Conservation (phyloP, 1,284 basidiomycete genomes). For the Trichosporon coremiiforme region DNA sequence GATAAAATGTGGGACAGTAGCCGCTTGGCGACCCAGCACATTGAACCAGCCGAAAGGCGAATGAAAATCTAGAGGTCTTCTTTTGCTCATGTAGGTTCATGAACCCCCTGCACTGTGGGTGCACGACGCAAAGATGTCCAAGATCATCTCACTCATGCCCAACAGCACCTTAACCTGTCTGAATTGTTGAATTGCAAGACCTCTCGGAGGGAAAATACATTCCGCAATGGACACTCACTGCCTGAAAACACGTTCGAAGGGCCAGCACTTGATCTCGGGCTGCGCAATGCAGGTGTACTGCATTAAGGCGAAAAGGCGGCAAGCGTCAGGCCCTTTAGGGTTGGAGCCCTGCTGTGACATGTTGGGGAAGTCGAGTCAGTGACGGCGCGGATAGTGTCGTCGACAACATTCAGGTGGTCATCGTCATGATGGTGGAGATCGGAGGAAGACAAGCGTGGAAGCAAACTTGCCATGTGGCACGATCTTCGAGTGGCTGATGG, state of each 20-base stretch:
- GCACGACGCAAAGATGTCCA: neutral
- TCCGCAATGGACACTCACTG: constrained; percentile 25
- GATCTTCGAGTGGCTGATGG: neutral
- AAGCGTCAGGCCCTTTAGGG: constrained; percentile 4
- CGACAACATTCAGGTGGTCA: neutral
- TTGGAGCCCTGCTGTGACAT: constrained; percentile 11
- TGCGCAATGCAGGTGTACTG: constrained; percentile 28
- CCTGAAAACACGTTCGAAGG: constrained; percentile 31
- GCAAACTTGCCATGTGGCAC: neutral
- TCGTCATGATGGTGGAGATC: neutral
- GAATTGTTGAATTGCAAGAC: neutral
- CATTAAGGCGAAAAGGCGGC: constrained; percentile 26
- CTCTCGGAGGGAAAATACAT: neutral
- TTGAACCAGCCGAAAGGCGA: neutral
- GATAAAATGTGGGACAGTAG: neutral
- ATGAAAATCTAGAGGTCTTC: neutral
- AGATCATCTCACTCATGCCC: neutral
- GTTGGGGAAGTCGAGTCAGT: neutral
- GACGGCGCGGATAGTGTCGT: neutral
- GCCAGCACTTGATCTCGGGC: constrained; percentile 27
- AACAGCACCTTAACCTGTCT: neutral
- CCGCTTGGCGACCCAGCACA: neutral
- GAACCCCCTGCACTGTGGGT: too few relatives aligned
- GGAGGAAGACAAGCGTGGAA: neutral
- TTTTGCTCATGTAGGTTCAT: too few relatives aligned